These are phyloP conservation scores for Immersiella caudata DNA, from an alignment of 495 filamentous ascomycete genomes.

Conservation along the genomic window DNA sequence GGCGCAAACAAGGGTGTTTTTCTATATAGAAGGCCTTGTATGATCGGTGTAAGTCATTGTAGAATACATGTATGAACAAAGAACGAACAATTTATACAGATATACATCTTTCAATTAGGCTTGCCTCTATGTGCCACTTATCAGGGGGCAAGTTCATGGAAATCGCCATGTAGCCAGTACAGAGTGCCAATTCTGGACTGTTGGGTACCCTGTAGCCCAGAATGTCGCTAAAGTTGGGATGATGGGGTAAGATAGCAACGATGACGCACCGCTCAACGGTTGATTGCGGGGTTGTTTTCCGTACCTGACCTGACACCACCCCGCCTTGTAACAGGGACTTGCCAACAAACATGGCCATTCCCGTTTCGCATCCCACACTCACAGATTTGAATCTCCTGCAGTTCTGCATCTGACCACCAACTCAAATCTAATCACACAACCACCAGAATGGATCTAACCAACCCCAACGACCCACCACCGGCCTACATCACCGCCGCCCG, in stretches of 20 bases:
- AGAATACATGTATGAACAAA: slow-evolving; percentile 4
- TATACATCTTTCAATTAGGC: too few species aligned
- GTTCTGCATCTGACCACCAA: neutral
- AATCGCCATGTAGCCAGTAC: too few species aligned
- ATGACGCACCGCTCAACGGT: neutral
- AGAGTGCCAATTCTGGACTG: too few species aligned
- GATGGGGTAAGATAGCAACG: neutral
- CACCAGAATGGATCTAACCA: slow-evolving; percentile 36
- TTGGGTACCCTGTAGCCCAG: neutral
- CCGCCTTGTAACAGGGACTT: neutral
- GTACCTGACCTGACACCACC: neutral
- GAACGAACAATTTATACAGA: too few species aligned
- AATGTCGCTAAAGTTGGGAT: neutral
- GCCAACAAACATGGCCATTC: neutral
- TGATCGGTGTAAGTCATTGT: neutral
- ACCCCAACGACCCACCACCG: slow-evolving; percentile 45
- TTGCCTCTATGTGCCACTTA: too few species aligned
- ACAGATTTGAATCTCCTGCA: too few species aligned
- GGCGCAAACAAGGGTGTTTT: neutral
- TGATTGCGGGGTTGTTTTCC: neutral
- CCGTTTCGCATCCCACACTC: neutral
- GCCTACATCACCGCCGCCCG: slow-evolving; percentile 48
- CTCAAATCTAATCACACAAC: slow-evolving; percentile 37
- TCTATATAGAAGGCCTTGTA: neutral
- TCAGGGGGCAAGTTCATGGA: too few species aligned